Conservation (phyloP, 768 basidiomycete species). For the Mycena crocata region DNA sequence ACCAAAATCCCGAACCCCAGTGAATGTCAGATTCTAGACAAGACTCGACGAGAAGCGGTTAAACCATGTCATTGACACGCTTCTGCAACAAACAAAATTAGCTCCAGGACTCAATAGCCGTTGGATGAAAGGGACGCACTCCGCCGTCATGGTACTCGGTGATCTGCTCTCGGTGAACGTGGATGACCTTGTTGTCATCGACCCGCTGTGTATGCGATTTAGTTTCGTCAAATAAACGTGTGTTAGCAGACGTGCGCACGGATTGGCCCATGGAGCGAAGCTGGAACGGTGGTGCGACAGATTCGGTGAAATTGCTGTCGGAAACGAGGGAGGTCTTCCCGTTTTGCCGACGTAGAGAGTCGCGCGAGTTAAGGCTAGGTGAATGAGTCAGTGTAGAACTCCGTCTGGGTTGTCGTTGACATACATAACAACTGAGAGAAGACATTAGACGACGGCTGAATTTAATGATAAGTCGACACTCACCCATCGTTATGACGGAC, state of each 20-base stretch:
- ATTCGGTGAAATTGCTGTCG: background rate
- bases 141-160: slow-evolving; percentile 5
- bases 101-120: no score
- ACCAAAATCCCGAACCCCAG: no score
- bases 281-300: background rate
- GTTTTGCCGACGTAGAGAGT: background rate
- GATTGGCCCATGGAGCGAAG: background rate
- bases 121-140: no score
- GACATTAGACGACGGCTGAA: no score
- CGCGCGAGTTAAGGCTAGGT: slow-evolving; percentile 9
- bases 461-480: background rate
- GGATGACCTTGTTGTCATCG: background rate
- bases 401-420: background rate
- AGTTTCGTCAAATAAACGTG: background rate
- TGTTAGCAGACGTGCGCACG: background rate
- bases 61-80: no score
- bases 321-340: background rate
- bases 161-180: background rate
- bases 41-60: no score
- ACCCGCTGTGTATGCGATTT: background rate
- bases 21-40: no score
- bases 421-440: slow-evolving; percentile 10
- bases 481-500: slow-evolving; percentile 10
- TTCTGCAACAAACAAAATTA: no score
- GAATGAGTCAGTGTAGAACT: background rate